These are phyloP conservation scores for Penicillium brasilianum DNA, from an alignment of 2,329 filamentous ascomycete species.

Conservation along the genomic window DNA sequence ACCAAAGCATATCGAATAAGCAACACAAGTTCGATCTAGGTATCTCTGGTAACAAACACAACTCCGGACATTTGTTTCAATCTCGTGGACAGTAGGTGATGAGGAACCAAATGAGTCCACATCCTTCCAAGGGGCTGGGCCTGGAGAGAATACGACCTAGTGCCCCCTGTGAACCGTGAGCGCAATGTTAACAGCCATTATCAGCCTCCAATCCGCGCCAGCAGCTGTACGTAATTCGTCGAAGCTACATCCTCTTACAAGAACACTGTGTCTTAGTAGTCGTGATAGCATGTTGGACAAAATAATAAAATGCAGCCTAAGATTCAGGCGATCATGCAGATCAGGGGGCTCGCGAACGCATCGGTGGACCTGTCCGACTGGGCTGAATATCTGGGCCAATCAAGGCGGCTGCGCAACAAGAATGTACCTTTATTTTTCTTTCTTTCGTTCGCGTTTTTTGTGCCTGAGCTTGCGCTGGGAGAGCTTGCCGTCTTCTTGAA, in stretches of 20 bases:
- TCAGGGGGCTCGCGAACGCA: constrained; percentile 20
- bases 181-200: not conserved
- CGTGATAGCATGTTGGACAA: not conserved
- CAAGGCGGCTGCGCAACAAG: constrained; percentile 17
- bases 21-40: not conserved
- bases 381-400: constrained; percentile 22
- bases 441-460: constrained; percentile 14
- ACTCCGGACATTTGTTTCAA: not conserved
- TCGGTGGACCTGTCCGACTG: constrained; percentile 19
- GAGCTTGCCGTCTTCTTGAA: not conserved
- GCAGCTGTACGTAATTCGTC: not conserved
- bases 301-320: not conserved
- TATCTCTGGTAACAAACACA: not conserved
- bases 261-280: not conserved
- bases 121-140: not conserved
- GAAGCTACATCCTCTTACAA: not conserved
- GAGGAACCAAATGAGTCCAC: not conserved
- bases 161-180: not conserved
- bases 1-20: not conserved
- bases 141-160: not conserved
- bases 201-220: not conserved
- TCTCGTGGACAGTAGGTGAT: not conserved
- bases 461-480: not conserved
- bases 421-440: constrained; percentile 23
- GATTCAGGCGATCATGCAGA: constrained; percentile 27